phyloP scores from a whole-genome alignment of 1,139 yeast species.

The Candida sp. region DNA sequence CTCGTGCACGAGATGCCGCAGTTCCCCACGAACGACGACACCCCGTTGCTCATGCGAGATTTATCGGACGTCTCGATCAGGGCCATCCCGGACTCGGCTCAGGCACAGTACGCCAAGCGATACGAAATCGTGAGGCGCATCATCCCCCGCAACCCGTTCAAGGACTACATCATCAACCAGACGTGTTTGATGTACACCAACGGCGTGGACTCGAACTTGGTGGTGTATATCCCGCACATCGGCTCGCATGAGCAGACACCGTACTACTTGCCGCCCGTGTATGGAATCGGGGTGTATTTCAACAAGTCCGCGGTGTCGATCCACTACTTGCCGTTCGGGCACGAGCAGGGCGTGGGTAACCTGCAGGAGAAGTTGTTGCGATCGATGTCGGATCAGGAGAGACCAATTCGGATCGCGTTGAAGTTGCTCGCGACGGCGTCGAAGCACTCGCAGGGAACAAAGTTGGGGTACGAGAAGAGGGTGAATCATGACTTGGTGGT shows the following conservation, averaged over 20 bases:
- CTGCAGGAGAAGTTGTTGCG: constrained; percentile 25
- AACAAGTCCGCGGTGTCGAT: constrained; percentile 62
- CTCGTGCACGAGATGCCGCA: constrained; percentile 35
- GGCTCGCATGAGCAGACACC: constrained; percentile 68
- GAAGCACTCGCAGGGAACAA: constrained; percentile 84
- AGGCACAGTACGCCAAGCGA: constrained; percentile 37
- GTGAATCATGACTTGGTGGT: constrained; percentile 91
- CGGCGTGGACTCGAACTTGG: constrained; percentile 38
- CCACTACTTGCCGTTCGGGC: constrained; percentile 74
- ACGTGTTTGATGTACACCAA: constrained; percentile 62
- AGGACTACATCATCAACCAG: constrained; percentile 84
- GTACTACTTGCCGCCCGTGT: constrained; percentile 84
- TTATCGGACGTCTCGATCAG: constrained; percentile 61
- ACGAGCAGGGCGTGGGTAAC: constrained; percentile 18
- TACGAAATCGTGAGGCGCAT: constrained; percentile 74
- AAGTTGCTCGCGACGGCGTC: constrained; percentile 78
- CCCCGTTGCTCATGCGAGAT: constrained; percentile 44
- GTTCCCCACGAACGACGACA: constrained; percentile 35
- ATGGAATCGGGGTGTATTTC: constrained; percentile 77
- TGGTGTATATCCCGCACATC: constrained; percentile 81
- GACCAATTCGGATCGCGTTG: constrained; percentile 82
- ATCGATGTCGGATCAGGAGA: constrained; percentile 47
- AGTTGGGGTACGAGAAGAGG: constrained; percentile 84
- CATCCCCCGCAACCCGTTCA: constrained; percentile 87
- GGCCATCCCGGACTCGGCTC: constrained; percentile 37